Conservation (phyloP, 139 green algal genomes). For the Chlamydomonas eustigma region DNA sequence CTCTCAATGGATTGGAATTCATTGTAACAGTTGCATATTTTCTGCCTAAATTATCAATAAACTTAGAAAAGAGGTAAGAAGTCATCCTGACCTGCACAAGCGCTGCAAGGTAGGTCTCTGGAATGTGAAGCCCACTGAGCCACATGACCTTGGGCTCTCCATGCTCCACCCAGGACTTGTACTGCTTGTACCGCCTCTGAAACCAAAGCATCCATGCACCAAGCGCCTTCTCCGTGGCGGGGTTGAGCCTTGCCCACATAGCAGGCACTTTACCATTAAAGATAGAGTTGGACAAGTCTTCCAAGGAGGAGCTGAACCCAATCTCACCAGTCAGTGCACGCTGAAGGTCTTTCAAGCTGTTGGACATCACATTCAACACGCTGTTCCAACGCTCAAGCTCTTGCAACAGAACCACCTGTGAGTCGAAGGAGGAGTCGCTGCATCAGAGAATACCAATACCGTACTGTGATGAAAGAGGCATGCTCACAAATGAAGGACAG, state of each 20-base stretch:
- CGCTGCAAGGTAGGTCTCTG: conserved; percentile 84
- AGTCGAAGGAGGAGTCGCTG: too few relatives aligned
- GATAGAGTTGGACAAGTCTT: conserved; percentile 63
- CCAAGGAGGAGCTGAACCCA: conserved; percentile 68
- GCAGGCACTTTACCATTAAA: conserved; percentile 76
- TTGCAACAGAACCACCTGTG: conserved; percentile 71
- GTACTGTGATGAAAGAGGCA: neutral
- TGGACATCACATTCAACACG: conserved; percentile 56
- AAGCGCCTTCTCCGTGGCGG: conserved; percentile 75
- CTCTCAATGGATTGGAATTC: too few relatives aligned
- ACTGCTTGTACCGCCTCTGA: conserved; percentile 59
- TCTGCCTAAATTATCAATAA: too few relatives aligned
- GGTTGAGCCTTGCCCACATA: conserved; percentile 69
- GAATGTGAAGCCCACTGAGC: conserved; percentile 76
- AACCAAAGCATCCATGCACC: conserved; percentile 82
- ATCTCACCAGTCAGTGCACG: conserved; percentile 78
- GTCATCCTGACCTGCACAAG: conserved; percentile 45
- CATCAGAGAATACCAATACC: too few relatives aligned
- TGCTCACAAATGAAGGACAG: too few relatives aligned
- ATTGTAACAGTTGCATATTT: too few relatives aligned
- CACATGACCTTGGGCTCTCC: conserved; percentile 83
- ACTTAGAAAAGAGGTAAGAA: too few relatives aligned
- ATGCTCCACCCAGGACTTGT: conserved; percentile 67
- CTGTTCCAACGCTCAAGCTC: conserved; percentile 81
- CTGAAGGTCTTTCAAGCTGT: conserved; percentile 67